Conservation (phyloP, 345 rosid genomes). For the Arabidopsis suecica region DNA sequence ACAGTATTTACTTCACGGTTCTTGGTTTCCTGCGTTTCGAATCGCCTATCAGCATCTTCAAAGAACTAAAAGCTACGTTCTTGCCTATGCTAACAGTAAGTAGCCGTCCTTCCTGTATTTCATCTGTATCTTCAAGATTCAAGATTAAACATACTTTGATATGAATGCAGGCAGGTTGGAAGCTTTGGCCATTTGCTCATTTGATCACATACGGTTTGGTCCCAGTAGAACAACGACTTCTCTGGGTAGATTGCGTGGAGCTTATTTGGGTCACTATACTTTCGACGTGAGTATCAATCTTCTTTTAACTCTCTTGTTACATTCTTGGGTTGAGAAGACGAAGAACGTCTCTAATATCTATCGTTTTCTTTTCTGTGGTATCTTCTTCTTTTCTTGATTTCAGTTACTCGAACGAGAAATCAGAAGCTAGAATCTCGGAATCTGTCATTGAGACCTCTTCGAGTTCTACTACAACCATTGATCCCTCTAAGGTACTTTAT, state of each 20-base stretch:
- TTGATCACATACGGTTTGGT: constrained; percentile 85
- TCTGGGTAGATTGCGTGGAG: constrained; percentile 97
- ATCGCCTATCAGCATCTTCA: constrained; percentile 69
- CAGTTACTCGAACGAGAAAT: constrained; percentile 92
- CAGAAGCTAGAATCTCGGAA: constrained; percentile 76
- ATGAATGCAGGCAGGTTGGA: constrained; percentile 91
- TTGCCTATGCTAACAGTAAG: constrained; percentile 89
- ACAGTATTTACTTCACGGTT: constrained; percentile 74
- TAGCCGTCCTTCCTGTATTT: neutral
- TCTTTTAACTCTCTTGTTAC: neutral
- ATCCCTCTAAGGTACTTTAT: constrained; percentile 60
- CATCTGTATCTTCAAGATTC: neutral
- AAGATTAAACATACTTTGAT: constrained; percentile 20
- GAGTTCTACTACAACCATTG: constrained; percentile 42
- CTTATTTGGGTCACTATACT: constrained; percentile 99
- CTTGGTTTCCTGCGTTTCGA: constrained; percentile 84
- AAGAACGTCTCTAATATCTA: constrained; percentile 10
- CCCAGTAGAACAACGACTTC: constrained; percentile 95
- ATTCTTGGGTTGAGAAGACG: neutral
- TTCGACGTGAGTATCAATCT: constrained; percentile 72
- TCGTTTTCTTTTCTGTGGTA: constrained; percentile 6
- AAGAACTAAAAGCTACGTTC: constrained; percentile 78
- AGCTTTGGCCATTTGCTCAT: constrained; percentile 99
- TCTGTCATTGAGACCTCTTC: constrained; percentile 54
- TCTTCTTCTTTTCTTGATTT: constrained; percentile 11